Evolutionary conservation across 2,329 filamentous ascomycete species (phyloP).

Genomic region (Fusarium verticillioides): DNA sequence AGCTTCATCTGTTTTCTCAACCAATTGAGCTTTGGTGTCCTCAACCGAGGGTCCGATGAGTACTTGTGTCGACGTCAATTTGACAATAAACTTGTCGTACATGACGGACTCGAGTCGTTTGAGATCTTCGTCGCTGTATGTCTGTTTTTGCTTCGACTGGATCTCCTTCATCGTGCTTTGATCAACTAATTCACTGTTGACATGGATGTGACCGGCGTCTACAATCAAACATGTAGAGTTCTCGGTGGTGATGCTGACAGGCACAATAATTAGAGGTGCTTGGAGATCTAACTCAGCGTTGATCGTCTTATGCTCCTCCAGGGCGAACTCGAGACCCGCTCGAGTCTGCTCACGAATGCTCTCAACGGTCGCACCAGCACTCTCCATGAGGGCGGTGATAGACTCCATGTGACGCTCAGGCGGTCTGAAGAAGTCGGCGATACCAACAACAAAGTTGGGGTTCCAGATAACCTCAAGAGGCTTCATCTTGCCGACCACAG

Average conservation of each 20-base stretch:
- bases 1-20: slow-evolving; percentile 72
- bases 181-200: slow-evolving; percentile 93
- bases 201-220: slow-evolving; percentile 94
- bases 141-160: slow-evolving; percentile 87
- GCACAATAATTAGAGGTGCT: slow-evolving; percentile 94
- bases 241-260: slow-evolving; percentile 86
- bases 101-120: slow-evolving; percentile 89
- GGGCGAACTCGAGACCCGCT: slow-evolving; percentile 92
- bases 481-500: slow-evolving; percentile 89
- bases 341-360: slow-evolving; percentile 94
- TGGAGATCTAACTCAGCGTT: slow-evolving; percentile 96
- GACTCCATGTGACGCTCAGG: slow-evolving; percentile 99
- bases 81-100: slow-evolving; percentile 97
- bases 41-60: slow-evolving; percentile 94
- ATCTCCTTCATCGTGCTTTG: slow-evolving; percentile 89
- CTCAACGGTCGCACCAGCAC: slow-evolving; percentile 93
- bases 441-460: slow-evolving; percentile 88
- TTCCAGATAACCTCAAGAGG: slow-evolving; percentile 99
- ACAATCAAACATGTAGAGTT: slow-evolving; percentile 90
- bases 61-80: slow-evolving; percentile 93
- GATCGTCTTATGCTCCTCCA: slow-evolving; percentile 98
- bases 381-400: slow-evolving; percentile 94
- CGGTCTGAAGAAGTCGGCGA: slow-evolving; percentile 95
- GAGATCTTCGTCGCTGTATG: slow-evolving; percentile 90
- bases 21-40: slow-evolving; percentile 85